Evolutionary conservation across 257 asterid species (phyloP).

Genomic region (Craterostigma plantagineum): DNA sequence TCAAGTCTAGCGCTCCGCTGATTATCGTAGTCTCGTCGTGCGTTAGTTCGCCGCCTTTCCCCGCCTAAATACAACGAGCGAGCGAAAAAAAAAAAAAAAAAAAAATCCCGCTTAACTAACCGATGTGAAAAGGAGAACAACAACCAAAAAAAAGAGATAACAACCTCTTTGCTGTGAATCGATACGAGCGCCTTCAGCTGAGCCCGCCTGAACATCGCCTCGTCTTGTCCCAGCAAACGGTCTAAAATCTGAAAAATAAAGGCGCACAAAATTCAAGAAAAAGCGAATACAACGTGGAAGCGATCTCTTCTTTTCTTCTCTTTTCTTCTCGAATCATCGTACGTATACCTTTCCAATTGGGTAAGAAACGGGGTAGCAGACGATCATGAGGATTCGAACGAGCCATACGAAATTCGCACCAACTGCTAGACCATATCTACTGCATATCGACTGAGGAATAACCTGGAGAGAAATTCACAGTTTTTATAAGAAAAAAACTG

Average conservation of each 20-base stretch:
- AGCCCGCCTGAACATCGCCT: slow-evolving; percentile 89
- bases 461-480: slow-evolving; percentile 28
- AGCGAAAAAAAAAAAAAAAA: too few relatives aligned
- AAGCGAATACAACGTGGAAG: background rate
- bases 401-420: slow-evolving; percentile 93
- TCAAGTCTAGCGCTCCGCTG: slow-evolving; percentile 92
- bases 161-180: slow-evolving; percentile 85
- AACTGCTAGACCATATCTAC: slow-evolving; percentile 93
- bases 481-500: too few relatives aligned
- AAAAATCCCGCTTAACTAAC: slow-evolving; percentile 13
- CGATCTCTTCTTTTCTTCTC: too few relatives aligned
- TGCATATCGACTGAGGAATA: slow-evolving; percentile 97
- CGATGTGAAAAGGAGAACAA: slow-evolving; percentile 20
- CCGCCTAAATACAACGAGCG: slow-evolving; percentile 47
- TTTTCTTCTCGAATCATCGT: background rate
- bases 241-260: slow-evolving; percentile 48
- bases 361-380: slow-evolving; percentile 71
- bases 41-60: slow-evolving; percentile 96
- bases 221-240: slow-evolving; percentile 76
- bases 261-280: slow-evolving; percentile 8
- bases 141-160: too few relatives aligned
- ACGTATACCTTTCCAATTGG: slow-evolving; percentile 88
- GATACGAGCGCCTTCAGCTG: slow-evolving; percentile 97
- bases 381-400: slow-evolving; percentile 62
- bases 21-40: slow-evolving; percentile 96